phyloP scores from a whole-genome alignment of 805 yeast species.

The Brettanomyces sp. region DNA sequence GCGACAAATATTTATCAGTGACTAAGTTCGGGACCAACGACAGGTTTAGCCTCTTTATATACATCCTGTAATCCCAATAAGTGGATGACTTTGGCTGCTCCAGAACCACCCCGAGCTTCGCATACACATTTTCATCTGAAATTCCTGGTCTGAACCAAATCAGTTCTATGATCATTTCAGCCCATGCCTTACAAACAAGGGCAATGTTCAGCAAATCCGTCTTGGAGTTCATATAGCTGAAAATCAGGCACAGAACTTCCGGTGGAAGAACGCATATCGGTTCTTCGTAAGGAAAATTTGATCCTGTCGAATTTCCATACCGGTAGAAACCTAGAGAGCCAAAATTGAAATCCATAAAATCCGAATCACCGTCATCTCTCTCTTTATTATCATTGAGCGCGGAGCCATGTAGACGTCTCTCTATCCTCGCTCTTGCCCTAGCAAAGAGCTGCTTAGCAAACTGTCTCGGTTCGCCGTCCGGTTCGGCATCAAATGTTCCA shows the following conservation, averaged over 20 bases:
- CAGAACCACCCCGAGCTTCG: conserved; percentile 49
- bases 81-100: conserved; percentile 36
- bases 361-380: not conserved
- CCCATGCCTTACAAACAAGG: conserved; percentile 76
- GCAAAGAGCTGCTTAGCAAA: not conserved
- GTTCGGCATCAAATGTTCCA: not conserved
- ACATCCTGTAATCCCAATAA: conserved; percentile 56
- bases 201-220: conserved; percentile 51
- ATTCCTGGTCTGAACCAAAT: conserved; percentile 84
- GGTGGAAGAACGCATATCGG: conserved; percentile 43
- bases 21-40: conserved; percentile 63
- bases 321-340: not conserved
- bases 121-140: conserved; percentile 38
- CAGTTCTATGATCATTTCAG: conserved; percentile 64
- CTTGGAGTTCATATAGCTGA: conserved; percentile 53
- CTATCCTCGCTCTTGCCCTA: conserved; percentile 16
- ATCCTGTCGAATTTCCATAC: conserved; percentile 6
- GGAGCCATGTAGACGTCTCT: not conserved
- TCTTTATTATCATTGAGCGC: not conserved
- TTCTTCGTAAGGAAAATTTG: conserved; percentile 4
- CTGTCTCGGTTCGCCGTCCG: not conserved
- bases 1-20: conserved; percentile 50
- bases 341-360: not conserved
- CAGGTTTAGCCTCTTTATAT: conserved; percentile 72
- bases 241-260: conserved; percentile 54